Conservation (phyloP, 192 early-diverging fungal species). For the Mortierella antarctica region DNA sequence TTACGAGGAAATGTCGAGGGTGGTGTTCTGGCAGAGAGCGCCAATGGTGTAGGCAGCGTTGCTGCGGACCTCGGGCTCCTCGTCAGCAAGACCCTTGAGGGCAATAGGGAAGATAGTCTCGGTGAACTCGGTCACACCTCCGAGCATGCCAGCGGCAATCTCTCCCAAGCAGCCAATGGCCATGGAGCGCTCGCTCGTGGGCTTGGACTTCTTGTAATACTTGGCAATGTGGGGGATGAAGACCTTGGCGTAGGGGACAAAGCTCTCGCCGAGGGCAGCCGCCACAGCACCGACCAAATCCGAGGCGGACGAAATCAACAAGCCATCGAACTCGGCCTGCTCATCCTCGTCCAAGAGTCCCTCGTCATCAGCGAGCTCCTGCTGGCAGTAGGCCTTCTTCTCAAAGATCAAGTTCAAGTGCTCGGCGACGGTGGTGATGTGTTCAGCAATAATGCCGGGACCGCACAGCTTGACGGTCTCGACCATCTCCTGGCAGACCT, state of each 20-base stretch:
- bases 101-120: conserved; percentile 78
- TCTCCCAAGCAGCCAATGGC: conserved; percentile 90
- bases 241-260: conserved; percentile 78
- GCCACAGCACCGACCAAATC: conserved; percentile 87
- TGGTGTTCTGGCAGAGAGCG: conserved; percentile 72
- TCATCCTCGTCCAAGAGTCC: conserved; percentile 83
- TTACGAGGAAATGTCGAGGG: conserved; percentile 72
- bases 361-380: conserved; percentile 72
- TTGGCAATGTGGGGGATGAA: conserved; percentile 85
- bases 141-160: conserved; percentile 72
- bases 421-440: conserved; percentile 45
- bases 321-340: conserved; percentile 84
- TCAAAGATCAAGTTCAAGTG: conserved; percentile 70
- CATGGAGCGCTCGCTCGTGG: conserved; percentile 87
- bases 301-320: conserved; percentile 81
- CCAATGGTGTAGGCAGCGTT: conserved; percentile 89
- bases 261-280: conserved; percentile 77
- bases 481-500: conserved; percentile 79
- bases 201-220: conserved; percentile 74
- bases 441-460: conserved; percentile 71
- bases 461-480: conserved; percentile 80
- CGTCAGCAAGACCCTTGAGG: conserved; percentile 76
- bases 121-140: conserved; percentile 66
- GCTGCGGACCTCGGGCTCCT: conserved; percentile 85
- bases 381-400: conserved; percentile 80